A percentile compares a stretch with the other conserved stretches of the same genome.
phyloP scores from a whole-genome alignment of 1,139 yeast genomes.

The Yarrowia galli region DNA sequence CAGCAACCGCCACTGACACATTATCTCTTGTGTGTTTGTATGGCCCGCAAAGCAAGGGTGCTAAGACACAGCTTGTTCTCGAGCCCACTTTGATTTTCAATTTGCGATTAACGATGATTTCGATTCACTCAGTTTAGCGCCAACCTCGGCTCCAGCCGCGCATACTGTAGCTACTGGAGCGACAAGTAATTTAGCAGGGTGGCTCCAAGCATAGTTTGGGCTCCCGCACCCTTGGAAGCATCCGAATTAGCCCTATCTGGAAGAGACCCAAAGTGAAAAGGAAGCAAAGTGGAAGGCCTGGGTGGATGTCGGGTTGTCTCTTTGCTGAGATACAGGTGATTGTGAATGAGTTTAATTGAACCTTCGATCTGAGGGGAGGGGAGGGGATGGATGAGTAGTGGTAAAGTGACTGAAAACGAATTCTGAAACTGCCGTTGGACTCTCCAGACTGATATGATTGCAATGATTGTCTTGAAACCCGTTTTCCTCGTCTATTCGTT shows the following conservation, averaged over 20 bases:
- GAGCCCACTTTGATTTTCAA: neutral
- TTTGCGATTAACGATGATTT: too few species aligned
- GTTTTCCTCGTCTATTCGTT: neutral
- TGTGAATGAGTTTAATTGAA: neutral
- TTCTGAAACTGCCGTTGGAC: neutral
- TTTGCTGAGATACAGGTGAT: neutral
- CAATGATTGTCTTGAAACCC: neutral
- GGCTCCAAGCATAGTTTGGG: neutral
- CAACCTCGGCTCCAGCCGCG: slow-evolving; percentile 34
- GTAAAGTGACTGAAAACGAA: too few species aligned
- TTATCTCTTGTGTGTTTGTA: too few species aligned
- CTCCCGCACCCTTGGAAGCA: slow-evolving; percentile 26
- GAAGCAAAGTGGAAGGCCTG: neutral
- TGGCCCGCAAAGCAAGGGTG: too few species aligned
- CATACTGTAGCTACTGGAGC: too few species aligned
- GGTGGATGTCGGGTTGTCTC: neutral
- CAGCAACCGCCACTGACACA: neutral
- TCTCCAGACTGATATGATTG: neutral
- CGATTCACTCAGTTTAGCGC: slow-evolving; percentile 5
- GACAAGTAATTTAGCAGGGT: neutral
- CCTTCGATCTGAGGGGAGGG: neutral
- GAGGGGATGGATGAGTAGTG: neutral
- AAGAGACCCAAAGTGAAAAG: neutral
- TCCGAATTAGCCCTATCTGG: slow-evolving; percentile 26
- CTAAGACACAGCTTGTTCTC: neutral